phyloP scores from a whole-genome alignment of 208 protist genomes.

The Herpetomonas tarakana region DNA sequence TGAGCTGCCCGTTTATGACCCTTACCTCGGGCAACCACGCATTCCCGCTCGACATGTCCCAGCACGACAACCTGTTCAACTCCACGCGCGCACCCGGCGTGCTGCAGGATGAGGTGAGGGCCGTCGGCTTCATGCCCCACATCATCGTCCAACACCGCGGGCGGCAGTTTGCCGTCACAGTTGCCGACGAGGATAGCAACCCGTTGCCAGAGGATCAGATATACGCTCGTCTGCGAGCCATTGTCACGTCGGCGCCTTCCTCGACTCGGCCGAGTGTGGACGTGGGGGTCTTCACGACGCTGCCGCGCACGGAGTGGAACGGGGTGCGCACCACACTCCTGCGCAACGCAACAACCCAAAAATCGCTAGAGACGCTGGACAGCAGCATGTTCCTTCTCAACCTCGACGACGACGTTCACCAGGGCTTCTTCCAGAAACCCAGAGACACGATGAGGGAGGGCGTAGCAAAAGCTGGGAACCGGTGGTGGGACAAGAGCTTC shows the following conservation, averaged over 20 bases:
- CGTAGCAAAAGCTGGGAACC: constrained; percentile 36
- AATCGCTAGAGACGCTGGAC: constrained; percentile 63
- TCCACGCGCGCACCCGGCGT: constrained; percentile 72
- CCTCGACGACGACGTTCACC: constrained; percentile 56
- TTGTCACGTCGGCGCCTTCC: constrained; percentile 34
- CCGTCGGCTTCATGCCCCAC: constrained; percentile 58
- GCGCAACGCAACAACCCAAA: constrained; percentile 49
- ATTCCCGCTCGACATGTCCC: constrained; percentile 80
- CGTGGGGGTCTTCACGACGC: constrained; percentile 58
- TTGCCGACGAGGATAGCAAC: constrained; percentile 65
- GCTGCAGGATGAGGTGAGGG: constrained; percentile 74
- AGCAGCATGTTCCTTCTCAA: constrained; percentile 83
- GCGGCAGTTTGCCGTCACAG: constrained; percentile 68
- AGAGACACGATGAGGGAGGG: constrained; percentile 26
- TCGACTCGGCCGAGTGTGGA: constrained; percentile 28
- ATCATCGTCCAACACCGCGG: constrained; percentile 76
- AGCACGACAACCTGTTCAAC: constrained; percentile 83
- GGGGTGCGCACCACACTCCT: constrained; percentile 45
- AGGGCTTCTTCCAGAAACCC: constrained; percentile 33
- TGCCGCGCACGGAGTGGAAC: constrained; percentile 70
- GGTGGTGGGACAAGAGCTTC: constrained; percentile 91
- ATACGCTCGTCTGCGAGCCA: constrained; percentile 68
- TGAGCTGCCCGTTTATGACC: constrained; percentile 50
- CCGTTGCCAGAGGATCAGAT: constrained; percentile 71
- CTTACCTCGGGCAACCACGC: constrained; percentile 43